Conservation (phyloP, 257 asterid genomes). For the Orobanche coerulescens region DNA sequence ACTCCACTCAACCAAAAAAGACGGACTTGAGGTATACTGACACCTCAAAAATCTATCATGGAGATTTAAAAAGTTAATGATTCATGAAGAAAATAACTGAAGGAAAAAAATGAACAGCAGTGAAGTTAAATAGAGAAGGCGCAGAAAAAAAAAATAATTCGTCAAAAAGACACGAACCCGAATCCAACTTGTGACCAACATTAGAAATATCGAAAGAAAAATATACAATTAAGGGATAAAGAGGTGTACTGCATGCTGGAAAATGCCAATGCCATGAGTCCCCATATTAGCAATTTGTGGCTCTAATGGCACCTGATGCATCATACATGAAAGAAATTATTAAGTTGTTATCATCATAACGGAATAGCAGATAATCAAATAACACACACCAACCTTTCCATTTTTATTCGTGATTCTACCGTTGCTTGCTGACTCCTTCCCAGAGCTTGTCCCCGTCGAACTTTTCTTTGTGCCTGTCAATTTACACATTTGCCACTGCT, state of each 20-base stretch:
- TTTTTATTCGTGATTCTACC: slow-evolving; percentile 41
- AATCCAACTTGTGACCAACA: neutral
- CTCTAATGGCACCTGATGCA: slow-evolving; percentile 55
- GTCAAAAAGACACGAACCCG: neutral
- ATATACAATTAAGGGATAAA: slow-evolving; percentile 18
- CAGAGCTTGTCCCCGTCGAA: slow-evolving; percentile 52
- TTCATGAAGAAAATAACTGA: neutral
- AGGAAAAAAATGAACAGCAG: no score
- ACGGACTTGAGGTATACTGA: neutral
- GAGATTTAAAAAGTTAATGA: neutral
- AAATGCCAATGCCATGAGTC: slow-evolving; percentile 42
- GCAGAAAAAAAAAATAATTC: neutral
- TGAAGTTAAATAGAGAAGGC: neutral
- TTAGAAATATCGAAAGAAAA: slow-evolving; percentile 10
- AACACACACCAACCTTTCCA: slow-evolving; percentile 61
- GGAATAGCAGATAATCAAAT: slow-evolving; percentile 10
- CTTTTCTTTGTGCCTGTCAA: slow-evolving; percentile 31
- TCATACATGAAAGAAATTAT: slow-evolving; percentile 5
- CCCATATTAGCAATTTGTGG: slow-evolving; percentile 44
- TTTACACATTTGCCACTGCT: slow-evolving; percentile 29
- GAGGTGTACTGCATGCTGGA: slow-evolving; percentile 57
- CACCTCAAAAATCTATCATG: neutral
- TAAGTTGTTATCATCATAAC: neutral
- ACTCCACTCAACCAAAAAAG: neutral
- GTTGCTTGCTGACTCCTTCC: slow-evolving; percentile 44